Percentiles rank a stretch among this genome's conserved stretches.
Conservation (phyloP, 2,329 filamentous ascomycete genomes). For the Fusarium transvaalense region DNA sequence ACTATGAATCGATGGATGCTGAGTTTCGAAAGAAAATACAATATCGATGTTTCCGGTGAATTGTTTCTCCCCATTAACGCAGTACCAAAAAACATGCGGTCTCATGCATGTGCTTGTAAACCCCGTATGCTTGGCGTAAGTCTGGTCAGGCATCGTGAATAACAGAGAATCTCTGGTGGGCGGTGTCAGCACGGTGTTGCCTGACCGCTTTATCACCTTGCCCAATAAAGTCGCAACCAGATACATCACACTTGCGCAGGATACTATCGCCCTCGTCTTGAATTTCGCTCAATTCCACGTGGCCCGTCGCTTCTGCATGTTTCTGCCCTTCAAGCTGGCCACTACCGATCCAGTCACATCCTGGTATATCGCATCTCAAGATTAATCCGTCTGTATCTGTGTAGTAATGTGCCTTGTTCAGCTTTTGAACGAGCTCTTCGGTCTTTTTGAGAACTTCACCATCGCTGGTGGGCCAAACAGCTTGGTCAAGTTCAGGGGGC, state of each 20-base stretch:
- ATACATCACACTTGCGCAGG: constrained; percentile 77
- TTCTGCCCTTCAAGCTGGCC: constrained; percentile 72
- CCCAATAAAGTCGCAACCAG: constrained; percentile 72
- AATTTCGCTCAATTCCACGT: constrained; percentile 69
- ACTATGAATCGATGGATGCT: neutral
- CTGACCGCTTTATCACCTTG: constrained; percentile 72
- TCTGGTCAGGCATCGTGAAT: constrained; percentile 52
- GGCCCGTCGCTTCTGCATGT: constrained; percentile 73
- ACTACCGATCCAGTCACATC: constrained; percentile 75
- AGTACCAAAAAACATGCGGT: neutral
- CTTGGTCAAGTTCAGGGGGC: constrained; percentile 80
- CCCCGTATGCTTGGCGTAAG: neutral
- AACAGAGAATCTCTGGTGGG: constrained; percentile 62
- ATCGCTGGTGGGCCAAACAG: constrained; percentile 66
- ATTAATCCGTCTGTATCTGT: constrained; percentile 87
- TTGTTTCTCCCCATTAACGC: neutral
- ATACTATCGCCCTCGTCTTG: constrained; percentile 88
- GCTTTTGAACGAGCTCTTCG: constrained; percentile 70
- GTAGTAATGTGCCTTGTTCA: constrained; percentile 82
- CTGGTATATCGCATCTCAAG: constrained; percentile 76
- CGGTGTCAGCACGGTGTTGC: constrained; percentile 70
- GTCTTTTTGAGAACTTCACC: constrained; percentile 79
- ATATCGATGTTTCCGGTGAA: neutral
- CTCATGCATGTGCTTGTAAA: neutral
- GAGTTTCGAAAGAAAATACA: neutral